Conservation (phyloP, 306 rosid genomes). For the Carpinus fangiana region DNA sequence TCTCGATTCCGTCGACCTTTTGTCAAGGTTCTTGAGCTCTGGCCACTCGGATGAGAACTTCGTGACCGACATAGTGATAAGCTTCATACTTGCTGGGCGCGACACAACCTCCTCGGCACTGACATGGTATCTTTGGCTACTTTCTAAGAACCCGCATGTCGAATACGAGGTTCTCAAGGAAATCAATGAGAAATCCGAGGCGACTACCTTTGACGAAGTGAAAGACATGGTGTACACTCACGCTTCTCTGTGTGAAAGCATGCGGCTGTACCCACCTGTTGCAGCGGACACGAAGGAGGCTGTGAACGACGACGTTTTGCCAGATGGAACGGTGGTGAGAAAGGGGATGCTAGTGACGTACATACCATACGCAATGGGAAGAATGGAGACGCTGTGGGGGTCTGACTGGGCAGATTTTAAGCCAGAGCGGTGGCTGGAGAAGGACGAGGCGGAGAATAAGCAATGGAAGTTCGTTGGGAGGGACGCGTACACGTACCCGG, state of each 20-base stretch:
- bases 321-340: slow-evolving; percentile 61
- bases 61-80: slow-evolving; percentile 52
- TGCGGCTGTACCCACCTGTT: slow-evolving; percentile 76
- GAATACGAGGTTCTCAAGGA: slow-evolving; percentile 45
- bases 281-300: slow-evolving; percentile 50
- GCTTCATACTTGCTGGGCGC: slow-evolving; percentile 61
- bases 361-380: slow-evolving; percentile 66
- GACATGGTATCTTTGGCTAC: slow-evolving; percentile 76
- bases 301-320: slow-evolving; percentile 46
- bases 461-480: slow-evolving; percentile 54
- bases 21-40: slow-evolving; percentile 52
- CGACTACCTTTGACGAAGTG: slow-evolving; percentile 39
- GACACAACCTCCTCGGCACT: slow-evolving; percentile 65
- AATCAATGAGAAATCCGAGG: slow-evolving; percentile 13
- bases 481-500: slow-evolving; percentile 59
- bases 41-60: slow-evolving; percentile 57
- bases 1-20: slow-evolving; percentile 38
- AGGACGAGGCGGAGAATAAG: background rate
- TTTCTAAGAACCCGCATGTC: slow-evolving; percentile 38
- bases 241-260: slow-evolving; percentile 68
- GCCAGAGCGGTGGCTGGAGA: slow-evolving; percentile 72
- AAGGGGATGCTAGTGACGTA: slow-evolving; percentile 59
- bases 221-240: slow-evolving; percentile 65
- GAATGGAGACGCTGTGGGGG: slow-evolving; percentile 62
- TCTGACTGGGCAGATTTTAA: slow-evolving; percentile 55